These are phyloP conservation scores for Raffaelea arxii DNA, from an alignment of 2,329 filamentous ascomycete genomes.

Conservation along the genomic window DNA sequence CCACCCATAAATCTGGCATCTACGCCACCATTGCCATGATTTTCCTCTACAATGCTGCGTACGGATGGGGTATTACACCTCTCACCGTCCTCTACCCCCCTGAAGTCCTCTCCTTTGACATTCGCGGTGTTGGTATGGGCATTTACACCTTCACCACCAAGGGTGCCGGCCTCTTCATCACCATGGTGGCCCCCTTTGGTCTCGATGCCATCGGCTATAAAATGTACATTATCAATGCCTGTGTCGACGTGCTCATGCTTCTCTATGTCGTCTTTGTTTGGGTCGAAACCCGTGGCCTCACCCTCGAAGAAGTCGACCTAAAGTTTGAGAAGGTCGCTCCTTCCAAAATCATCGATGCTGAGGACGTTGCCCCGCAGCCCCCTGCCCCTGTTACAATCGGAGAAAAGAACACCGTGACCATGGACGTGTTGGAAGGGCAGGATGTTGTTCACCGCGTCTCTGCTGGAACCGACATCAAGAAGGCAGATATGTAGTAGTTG, in stretches of 20 bases:
- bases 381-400: too few relatives aligned
- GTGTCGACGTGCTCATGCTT: not conserved
- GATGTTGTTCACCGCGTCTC: too few relatives aligned
- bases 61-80: conserved; percentile 38
- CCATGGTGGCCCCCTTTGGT: not conserved
- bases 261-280: not conserved
- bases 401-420: too few relatives aligned
- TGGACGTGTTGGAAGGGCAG: too few relatives aligned
- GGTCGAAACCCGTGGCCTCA: not conserved
- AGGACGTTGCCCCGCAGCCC: too few relatives aligned
- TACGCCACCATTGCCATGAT: conserved; percentile 32
- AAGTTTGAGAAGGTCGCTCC: too few relatives aligned
- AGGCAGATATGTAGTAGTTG: too few relatives aligned
- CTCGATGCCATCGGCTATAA: not conserved
- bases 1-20: not conserved
- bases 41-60: conserved; percentile 43
- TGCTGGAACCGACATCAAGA: too few relatives aligned
- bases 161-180: not conserved
- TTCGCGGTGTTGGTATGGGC: conserved; percentile 30
- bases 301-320: not conserved
- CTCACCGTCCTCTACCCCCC: conserved; percentile 34
- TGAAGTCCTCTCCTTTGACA: conserved; percentile 28
- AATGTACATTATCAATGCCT: not conserved
- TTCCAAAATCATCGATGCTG: too few relatives aligned
- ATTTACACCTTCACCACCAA: conserved; percentile 18